phyloP scores from a whole-genome alignment of 371 early-diverging fungal genomes.

The Encephalitozoon cuniculi region DNA sequence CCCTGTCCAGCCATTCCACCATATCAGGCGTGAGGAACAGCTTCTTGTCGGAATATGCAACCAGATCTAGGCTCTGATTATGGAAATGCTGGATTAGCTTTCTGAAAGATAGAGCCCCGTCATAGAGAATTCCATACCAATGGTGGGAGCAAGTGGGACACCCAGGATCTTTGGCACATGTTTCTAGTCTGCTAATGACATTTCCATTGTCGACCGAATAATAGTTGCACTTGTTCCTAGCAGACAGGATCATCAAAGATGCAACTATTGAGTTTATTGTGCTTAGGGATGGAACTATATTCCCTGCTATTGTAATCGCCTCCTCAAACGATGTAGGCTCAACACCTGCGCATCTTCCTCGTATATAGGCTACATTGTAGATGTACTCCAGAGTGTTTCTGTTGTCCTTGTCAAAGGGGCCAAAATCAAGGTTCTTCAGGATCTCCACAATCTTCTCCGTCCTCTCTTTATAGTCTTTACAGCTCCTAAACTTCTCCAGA shows the following conservation, averaged over 20 bases:
- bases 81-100: background rate
- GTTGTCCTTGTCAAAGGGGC: constrained; percentile 14
- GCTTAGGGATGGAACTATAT: constrained; percentile 57
- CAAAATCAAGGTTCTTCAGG: background rate
- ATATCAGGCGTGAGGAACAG: background rate
- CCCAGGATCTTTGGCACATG: background rate
- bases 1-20: background rate
- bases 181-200: constrained; percentile 8
- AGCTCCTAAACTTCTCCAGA: background rate
- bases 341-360: constrained; percentile 43
- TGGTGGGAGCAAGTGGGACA: constrained; percentile 30
- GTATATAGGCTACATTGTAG: constrained; percentile 39
- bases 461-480: background rate
- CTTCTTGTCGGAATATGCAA: background rate
- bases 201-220: constrained; percentile 20
- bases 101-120: background rate
- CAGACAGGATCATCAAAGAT: constrained; percentile 63
- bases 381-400: constrained; percentile 8
- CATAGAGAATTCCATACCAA: background rate
- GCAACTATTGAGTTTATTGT: constrained; percentile 59
- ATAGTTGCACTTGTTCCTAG: constrained; percentile 35
- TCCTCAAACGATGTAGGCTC: constrained; percentile 17
- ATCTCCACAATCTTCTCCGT: background rate
- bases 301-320: constrained; percentile 41
- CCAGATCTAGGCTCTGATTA: background rate